Conservation (phyloP, 2,329 filamentous ascomycete genomes). For the Cladosporium sp. region DNA sequence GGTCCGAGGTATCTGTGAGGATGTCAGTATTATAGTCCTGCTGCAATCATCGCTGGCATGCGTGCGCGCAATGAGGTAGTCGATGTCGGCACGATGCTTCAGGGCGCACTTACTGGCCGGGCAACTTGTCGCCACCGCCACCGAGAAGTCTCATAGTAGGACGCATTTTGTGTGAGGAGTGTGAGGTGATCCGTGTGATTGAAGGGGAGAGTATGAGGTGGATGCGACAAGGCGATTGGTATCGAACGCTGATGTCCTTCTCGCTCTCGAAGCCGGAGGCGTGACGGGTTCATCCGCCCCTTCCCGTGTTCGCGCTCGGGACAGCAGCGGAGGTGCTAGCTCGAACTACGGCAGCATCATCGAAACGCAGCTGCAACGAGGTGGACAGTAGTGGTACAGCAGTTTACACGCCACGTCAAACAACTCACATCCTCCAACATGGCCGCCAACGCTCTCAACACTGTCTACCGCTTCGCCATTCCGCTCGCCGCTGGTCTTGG, state of each 20-base stretch:
- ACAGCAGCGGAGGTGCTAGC: slow-evolving; percentile 6
- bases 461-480: slow-evolving; percentile 65
- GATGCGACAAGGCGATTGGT: slow-evolving; percentile 1
- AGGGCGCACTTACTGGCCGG: slow-evolving; percentile 35
- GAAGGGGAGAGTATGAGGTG: background rate
- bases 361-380: slow-evolving; percentile 3
- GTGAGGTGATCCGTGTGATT: background rate
- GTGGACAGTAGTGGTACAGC: background rate
- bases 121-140: slow-evolving; percentile 37
- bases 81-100: background rate
- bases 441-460: slow-evolving; percentile 50
- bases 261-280: slow-evolving; percentile 6
- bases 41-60: background rate
- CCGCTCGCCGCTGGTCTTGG: slow-evolving; percentile 67
- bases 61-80: background rate
- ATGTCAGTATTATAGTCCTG: background rate
- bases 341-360: slow-evolving; percentile 15
- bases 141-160: slow-evolving; percentile 28
- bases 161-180: slow-evolving; percentile 30
- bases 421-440: slow-evolving; percentile 18
- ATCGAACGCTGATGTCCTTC: slow-evolving; percentile 3
- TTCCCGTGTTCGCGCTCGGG: background rate
- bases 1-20: slow-evolving; percentile 62
- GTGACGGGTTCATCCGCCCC: background rate
- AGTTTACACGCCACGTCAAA: background rate